phyloP scores from a whole-genome alignment of 495 filamentous ascomycete genomes.

The Cryomyces minteri region DNA sequence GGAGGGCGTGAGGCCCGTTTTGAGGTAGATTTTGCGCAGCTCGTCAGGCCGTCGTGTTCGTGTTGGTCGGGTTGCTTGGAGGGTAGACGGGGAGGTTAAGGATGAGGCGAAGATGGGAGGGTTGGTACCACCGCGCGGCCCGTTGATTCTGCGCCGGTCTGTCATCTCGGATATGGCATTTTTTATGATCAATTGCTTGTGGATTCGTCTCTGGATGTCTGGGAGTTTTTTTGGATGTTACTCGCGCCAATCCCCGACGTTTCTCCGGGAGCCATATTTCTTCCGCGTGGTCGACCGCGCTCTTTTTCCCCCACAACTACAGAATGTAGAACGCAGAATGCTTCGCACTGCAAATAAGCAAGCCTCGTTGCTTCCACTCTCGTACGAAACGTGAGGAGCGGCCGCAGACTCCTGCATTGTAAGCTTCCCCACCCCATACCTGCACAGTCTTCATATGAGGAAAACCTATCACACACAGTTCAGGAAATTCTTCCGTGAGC shows the following conservation, averaged over 20 bases:
- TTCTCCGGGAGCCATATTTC: too few species aligned
- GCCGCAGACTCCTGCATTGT: too few species aligned
- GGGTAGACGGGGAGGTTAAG: conserved; percentile 16
- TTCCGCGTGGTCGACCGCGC: too few species aligned
- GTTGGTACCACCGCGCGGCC: conserved; percentile 56
- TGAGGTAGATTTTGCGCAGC: conserved; percentile 28
- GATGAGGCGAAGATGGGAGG: conserved; percentile 47
- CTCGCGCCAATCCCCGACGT: too few species aligned
- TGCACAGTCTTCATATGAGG: conserved; percentile 30
- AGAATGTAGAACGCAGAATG: too few species aligned
- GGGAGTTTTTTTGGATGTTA: too few species aligned
- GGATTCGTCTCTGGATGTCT: background rate
- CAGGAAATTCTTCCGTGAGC: conserved; percentile 70
- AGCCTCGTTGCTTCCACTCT: too few species aligned
- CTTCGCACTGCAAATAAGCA: too few species aligned
- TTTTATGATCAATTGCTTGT: background rate
- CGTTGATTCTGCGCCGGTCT: conserved; percentile 83
- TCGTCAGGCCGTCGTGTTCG: conserved; percentile 19
- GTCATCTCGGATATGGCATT: conserved; percentile 30
- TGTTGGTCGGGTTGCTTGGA: conserved; percentile 28
- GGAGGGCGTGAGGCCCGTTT: conserved; percentile 82
- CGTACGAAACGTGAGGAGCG: too few species aligned
- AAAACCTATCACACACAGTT: conserved; percentile 36
- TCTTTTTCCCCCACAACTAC: too few species aligned
- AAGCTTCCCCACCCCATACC: background rate